These are phyloP conservation scores for Malassezia brasiliensis DNA, from an alignment of 1,284 basidiomycete genomes.

Conservation along the genomic window DNA sequence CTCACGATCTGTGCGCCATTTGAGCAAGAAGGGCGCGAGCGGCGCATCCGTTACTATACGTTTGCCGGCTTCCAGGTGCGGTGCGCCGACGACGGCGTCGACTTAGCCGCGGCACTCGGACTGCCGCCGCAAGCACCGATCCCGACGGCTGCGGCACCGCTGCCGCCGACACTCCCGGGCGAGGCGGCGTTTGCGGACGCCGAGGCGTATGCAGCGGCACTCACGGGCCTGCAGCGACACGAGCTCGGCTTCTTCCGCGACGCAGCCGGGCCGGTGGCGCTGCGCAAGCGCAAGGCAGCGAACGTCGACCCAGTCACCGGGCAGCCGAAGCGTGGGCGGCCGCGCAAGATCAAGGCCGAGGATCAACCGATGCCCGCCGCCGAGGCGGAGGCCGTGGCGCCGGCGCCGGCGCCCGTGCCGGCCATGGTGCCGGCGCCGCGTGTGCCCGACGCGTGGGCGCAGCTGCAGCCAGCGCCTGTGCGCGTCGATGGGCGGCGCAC, in stretches of 20 bases:
- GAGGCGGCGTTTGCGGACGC: conserved; percentile 5
- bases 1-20: conserved; percentile 13
- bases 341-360: conserved; percentile 9
- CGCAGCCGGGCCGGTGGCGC: conserved; percentile 2
- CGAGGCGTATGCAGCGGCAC: background rate
- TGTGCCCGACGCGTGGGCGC: background rate
- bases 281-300: background rate
- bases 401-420: background rate
- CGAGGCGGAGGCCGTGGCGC: background rate
- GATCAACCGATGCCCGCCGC: background rate
- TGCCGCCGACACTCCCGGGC: conserved; percentile 8
- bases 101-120: conserved; percentile 10
- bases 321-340: conserved; percentile 14
- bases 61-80: conserved; percentile 3
- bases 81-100: conserved; percentile 6
- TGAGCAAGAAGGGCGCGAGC: conserved; percentile 18
- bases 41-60: conserved; percentile 17
- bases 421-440: background rate
- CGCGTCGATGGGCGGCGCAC: conserved; percentile 1
- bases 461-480: background rate
- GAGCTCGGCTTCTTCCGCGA: conserved; percentile 14
- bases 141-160: background rate
- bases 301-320: conserved; percentile 11
- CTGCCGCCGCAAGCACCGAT: background rate
- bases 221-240: background rate